These are phyloP conservation scores for Inga leiocalycina DNA, from an alignment of 306 rosid genomes.

Conservation along the genomic window DNA sequence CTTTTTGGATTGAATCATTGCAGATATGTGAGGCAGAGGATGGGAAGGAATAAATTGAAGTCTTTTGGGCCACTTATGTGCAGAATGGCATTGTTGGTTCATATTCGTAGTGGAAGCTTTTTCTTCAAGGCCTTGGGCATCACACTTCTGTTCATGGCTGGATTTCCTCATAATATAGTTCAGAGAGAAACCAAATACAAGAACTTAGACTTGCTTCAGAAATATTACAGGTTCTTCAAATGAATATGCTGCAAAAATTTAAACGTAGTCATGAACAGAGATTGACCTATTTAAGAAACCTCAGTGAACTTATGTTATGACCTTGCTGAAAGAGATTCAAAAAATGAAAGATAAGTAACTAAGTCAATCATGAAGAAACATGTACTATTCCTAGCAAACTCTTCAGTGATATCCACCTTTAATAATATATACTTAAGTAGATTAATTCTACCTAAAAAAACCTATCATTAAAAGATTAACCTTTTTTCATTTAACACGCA, in stretches of 20 bases:
- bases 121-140: slow-evolving; percentile 93
- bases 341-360: neutral
- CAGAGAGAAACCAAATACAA: slow-evolving; percentile 84
- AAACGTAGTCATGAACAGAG: neutral
- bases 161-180: slow-evolving; percentile 79
- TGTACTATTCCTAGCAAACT: neutral
- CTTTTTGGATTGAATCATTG: slow-evolving; percentile 23
- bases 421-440: neutral
- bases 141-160: slow-evolving; percentile 90
- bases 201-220: slow-evolving; percentile 82
- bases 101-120: slow-evolving; percentile 85
- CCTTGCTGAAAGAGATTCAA: neutral
- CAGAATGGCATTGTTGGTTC: slow-evolving; percentile 59
- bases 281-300: neutral
- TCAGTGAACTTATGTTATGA: neutral
- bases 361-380: neutral
- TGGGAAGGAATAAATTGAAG: slow-evolving; percentile 95
- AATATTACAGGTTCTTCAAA: slow-evolving; percentile 74
- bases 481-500: slow-evolving; percentile 18
- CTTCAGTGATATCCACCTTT: neutral
- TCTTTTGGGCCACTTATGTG: slow-evolving; percentile 58
- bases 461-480: neutral
- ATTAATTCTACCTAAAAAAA: neutral
- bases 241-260: slow-evolving; percentile 16
- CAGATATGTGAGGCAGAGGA: slow-evolving; percentile 59